Evolutionary conservation across 495 filamentous ascomycete genomes (phyloP), one percentile per base, ranked within the genome.

Genomic region (Niebla homalea): DNA sequence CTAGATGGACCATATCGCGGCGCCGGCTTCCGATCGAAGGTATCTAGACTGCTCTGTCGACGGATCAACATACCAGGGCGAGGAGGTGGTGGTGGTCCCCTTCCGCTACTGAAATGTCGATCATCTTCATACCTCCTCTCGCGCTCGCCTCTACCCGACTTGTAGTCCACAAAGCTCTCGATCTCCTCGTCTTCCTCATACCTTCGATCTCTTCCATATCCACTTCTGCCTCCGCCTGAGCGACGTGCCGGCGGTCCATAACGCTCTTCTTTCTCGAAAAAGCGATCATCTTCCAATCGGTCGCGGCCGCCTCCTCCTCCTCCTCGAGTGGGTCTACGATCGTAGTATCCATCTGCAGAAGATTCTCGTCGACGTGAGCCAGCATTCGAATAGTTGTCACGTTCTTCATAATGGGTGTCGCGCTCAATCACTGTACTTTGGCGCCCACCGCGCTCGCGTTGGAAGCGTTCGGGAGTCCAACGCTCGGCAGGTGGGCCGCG

Each of bases 11-110:
- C 78, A 57, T 73, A 81, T 44, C 65, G 68, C 62, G 80, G 70
- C 23, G 70, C 57, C 3, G 81, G 78, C 50, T 76, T 72, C 25
- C 83, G 77, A 65, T 87, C 83, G 57, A 83, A 86, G 0, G 82
- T 84, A 62, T 85, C 82, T 25, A 84, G 66, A 45, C 78, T 83
- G 16, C 79, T 83, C 57, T 83, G 81, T 11, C 82, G 70, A 49
- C 82, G 72, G 51, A 82, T 55, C 29, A 82, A 67, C 23, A 18
- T 15, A 15, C 69, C 73, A n/a, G 82, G 82, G 22, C 58, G 64
- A 44, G 73, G 67, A 23, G 70, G 67, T 42, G 54, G 43, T 29
- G 46, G 36, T 21, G 53, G 44, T 52, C 48, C 38, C 22, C 43
- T 47, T 20, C 37, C 43, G 20, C 21, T 40, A 4, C 47, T 51